A percentile compares a stretch with the other conserved stretches of the same genome.
Evolutionary conservation across 2,329 filamentous ascomycete species (phyloP).

Genomic region (Cladobotryum protrusum): DNA sequence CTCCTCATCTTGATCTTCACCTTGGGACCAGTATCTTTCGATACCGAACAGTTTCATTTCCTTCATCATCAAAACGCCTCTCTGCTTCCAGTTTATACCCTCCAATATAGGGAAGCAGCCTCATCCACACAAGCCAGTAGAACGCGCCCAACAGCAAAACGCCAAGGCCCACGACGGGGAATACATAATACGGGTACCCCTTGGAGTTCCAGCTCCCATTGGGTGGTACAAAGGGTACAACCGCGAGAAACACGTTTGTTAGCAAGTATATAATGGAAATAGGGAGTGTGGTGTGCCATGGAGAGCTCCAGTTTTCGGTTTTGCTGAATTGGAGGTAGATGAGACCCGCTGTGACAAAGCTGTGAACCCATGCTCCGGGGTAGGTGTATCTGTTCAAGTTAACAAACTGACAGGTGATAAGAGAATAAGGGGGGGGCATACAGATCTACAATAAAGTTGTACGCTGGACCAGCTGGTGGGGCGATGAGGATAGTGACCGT

Average conservation of each 20-base stretch:
- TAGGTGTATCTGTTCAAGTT: constrained; percentile 35
- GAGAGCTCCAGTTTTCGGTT: constrained; percentile 46
- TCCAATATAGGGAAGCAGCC: constrained; percentile 41
- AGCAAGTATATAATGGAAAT: constrained; percentile 43
- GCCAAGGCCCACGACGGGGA: constrained; percentile 48
- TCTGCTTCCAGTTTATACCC: constrained; percentile 45
- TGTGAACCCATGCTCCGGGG: constrained; percentile 48
- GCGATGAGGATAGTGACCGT: constrained; percentile 60
- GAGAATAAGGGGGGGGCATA: constrained; percentile 19
- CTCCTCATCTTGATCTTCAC: neutral
- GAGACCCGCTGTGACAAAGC: constrained; percentile 44
- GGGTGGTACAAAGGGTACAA: constrained; percentile 52
- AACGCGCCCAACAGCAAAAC: constrained; percentile 44
- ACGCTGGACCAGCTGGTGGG: constrained; percentile 60
- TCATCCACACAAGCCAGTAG: constrained; percentile 50
- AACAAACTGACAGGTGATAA: neutral
- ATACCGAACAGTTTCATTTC: constrained; percentile 36
- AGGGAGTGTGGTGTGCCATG: constrained; percentile 45
- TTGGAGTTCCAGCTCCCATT: constrained; percentile 39
- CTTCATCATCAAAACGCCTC: constrained; percentile 33
- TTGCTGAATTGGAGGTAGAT: constrained; percentile 46
- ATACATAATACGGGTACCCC: constrained; percentile 51
- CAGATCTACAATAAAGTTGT: constrained; percentile 59
- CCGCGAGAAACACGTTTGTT: constrained; percentile 45
- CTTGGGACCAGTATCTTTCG: constrained; percentile 24